Percentiles rank a stretch among this genome's conserved stretches.
Evolutionary conservation across 495 filamentous ascomycete genomes (phyloP).

Genomic region (Trypethelium eluteriae): DNA sequence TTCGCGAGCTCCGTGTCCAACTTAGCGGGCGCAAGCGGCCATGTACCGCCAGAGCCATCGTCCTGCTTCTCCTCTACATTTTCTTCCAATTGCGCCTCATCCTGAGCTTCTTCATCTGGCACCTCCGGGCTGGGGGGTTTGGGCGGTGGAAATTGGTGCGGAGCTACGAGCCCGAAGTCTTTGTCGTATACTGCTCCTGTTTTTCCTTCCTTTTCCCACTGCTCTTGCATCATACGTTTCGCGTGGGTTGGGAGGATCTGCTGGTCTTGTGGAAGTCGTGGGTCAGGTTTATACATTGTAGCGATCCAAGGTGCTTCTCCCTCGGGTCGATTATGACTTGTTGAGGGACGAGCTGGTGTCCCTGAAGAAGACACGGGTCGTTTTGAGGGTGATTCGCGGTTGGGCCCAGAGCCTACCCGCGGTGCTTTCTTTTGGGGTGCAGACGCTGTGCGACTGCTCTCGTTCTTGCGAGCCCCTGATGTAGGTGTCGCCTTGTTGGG

Average conservation of each 20-base stretch:
- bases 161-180: conserved; percentile 68
- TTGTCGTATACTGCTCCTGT: conserved; percentile 73
- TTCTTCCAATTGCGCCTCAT: conserved; percentile 12
- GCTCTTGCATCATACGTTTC: conserved; percentile 83
- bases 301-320: conserved; percentile 95
- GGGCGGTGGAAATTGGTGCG: conserved; percentile 26
- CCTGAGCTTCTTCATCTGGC: not conserved
- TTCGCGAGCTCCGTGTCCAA: conserved; percentile 11
- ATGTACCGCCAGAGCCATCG: conserved; percentile 14
- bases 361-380: conserved; percentile 9
- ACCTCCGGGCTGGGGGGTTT: conserved; percentile 5
- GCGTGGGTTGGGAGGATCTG: conserved; percentile 93
- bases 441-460: conserved; percentile 8
- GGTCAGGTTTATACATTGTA: conserved; percentile 91
- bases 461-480: conserved; percentile 29
- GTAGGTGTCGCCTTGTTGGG: conserved; percentile 28
- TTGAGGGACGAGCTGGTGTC: conserved; percentile 44
- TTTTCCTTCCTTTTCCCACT: conserved; percentile 86
- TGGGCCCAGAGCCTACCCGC: conserved; percentile 7
- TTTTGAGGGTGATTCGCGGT: conserved; percentile 9
- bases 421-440: conserved; percentile 16
- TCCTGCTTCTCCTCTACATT: conserved; percentile 11
- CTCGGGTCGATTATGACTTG: conserved; percentile 70
- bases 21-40: conserved; percentile 29
- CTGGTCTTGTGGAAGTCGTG: conserved; percentile 86